A percentile compares a stretch with the other conserved stretches of the same genome.
phyloP scores from a whole-genome alignment of 2,329 filamentous ascomycete genomes.

The Ophiostoma australiae region DNA sequence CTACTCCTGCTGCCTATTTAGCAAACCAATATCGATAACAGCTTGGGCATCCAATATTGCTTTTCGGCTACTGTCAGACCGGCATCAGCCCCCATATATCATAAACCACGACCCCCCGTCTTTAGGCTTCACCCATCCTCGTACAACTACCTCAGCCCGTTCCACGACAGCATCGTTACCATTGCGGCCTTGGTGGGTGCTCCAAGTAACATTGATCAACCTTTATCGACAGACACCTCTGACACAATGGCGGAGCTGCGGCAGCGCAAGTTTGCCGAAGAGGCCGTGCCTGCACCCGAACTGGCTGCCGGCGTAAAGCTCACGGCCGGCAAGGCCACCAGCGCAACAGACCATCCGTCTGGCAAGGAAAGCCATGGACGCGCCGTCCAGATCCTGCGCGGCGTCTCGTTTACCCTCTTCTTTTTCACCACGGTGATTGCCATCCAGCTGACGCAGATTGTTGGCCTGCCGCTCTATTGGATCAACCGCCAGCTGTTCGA shows the following conservation, averaged over 20 bases:
- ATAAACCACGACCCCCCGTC: background rate
- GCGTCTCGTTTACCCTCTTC: conserved; percentile 48
- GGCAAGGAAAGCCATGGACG: conserved; percentile 51
- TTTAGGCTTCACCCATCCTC: background rate
- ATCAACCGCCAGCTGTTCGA: conserved; percentile 75
- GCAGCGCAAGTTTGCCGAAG: conserved; percentile 31
- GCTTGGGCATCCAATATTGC: background rate
- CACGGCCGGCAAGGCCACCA: conserved; percentile 24
- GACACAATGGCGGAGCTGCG: conserved; percentile 34
- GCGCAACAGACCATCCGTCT: conserved; percentile 44
- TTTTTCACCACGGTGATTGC: conserved; percentile 43
- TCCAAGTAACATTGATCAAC: background rate
- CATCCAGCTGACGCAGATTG: conserved; percentile 65
- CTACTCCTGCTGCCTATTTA: conserved; percentile 1
- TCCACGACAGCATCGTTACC: conserved; percentile 1
- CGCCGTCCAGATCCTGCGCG: conserved; percentile 48
- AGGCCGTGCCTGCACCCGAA: conserved; percentile 33
- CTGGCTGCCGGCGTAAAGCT: conserved; percentile 26
- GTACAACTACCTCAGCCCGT: background rate
- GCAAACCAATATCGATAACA: background rate
- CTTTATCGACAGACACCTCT: background rate
- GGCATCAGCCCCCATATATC: background rate
- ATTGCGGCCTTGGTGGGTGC: background rate
- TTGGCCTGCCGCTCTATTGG: conserved; percentile 71
- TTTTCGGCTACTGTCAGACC: background rate